Percentiles rank a stretch among this genome's conserved stretches.
These are phyloP conservation scores for Paramecium biaurelia DNA, from an alignment of 73 alveolate genomes.

Conservation along the genomic window DNA sequence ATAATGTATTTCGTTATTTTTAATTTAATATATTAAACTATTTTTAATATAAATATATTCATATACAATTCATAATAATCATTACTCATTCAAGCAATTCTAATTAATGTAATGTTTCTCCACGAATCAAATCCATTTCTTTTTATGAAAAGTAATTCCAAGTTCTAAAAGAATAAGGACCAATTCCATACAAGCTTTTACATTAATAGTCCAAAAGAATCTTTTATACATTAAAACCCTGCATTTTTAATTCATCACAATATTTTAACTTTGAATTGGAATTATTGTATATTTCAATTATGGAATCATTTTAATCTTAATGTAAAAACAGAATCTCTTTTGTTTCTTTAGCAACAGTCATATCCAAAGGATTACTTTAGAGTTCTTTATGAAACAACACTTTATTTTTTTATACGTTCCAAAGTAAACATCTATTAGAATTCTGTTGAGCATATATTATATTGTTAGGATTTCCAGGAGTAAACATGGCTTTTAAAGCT, in stretches of 20 bases:
- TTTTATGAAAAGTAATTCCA: constrained; percentile 1
- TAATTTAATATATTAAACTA: neutral
- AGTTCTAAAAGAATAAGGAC: constrained; percentile 27
- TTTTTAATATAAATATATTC: neutral
- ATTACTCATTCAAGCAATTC: neutral
- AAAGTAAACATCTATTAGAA: neutral
- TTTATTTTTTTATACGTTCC: neutral
- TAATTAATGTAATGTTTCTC: constrained; percentile 17
- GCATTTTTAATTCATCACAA: neutral
- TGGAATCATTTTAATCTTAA: neutral
- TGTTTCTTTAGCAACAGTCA: neutral
- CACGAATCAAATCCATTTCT: neutral
- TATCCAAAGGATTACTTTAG: neutral
- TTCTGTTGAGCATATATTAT: neutral
- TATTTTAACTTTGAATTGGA: neutral
- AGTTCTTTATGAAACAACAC: neutral
- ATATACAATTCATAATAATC: neutral
- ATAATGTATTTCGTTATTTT: neutral
- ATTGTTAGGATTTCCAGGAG: neutral
- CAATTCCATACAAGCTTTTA: neutral
- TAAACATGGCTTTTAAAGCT: neutral
- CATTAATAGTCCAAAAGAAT: neutral
- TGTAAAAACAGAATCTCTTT: neutral
- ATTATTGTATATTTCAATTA: neutral
- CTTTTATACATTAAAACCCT: neutral